Evolutionary conservation across 2,329 filamentous ascomycete species (phyloP), one percentile per base, ranked within the genome.

Genomic region (Raffaelea ambrosiae): DNA sequence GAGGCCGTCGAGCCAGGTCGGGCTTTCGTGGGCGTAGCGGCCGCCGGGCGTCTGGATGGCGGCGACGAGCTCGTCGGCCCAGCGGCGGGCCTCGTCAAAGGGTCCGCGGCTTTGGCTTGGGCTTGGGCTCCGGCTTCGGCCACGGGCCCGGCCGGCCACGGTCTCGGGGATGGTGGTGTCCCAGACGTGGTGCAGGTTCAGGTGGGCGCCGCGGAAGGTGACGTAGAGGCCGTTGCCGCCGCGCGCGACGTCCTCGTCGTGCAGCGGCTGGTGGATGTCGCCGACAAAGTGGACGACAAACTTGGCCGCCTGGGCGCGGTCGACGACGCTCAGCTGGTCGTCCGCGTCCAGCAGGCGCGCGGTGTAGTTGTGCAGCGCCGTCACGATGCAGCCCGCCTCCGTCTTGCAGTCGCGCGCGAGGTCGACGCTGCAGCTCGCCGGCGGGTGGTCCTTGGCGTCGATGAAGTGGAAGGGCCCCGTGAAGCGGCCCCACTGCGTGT

Each of bases 181-280:
- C 84, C 84, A 88, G 16, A 87, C 77, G 49, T 83, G 74, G 58
- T 88, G 85, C 39, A 88, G 70, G 59, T 88, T 88, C 48, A 76
- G 71, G 23, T 68, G 62, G 26, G 63, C 61, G 3, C 72, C 73
- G 22, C 79, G 69, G 65, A 81, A 88, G 16, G 65, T 67, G 1
- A 88, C 84, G 14, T 70, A 62, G 55, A 88, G 84, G 11, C 74
- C 73, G 55, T 88, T 89, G 1, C 84, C 84, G 47, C 85, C 85
- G 20, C 72, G 66, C 3, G 72, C 70, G 7, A 83, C 74, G 48
- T 82, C 71, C 63, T 85, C 81, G 47, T 76, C 76, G 61, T 85
- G 81, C 49, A 85, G 67, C 26, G 81, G 81, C 65, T 85, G 79
- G 62, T 86, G 81, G 51, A 85, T 76, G 61, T 86, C 84, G 47